A percentile compares a stretch with the other conserved stretches of the same genome.
Conservation (phyloP, 2,329 filamentous ascomycete genomes). For the Arthrocladium fulminans region DNA sequence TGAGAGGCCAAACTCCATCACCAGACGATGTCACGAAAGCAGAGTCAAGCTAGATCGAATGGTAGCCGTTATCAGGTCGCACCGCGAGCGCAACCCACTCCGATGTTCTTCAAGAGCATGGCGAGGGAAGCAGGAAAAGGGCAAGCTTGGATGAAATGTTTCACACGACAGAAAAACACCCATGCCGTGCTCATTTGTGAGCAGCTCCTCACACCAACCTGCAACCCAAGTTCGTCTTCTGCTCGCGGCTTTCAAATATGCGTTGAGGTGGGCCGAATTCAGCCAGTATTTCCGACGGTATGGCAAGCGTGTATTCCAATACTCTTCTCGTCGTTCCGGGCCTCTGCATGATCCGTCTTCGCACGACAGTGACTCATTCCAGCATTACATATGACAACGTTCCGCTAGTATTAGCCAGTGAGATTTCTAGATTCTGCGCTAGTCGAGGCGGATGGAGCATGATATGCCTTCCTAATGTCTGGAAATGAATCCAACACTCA, state of each 20-base stretch:
- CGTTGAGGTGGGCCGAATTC: not conserved
- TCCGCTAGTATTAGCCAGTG: constrained; percentile 21
- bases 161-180: not conserved
- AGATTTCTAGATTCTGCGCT: constrained; percentile 50
- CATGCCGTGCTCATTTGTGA: not conserved
- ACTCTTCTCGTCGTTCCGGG: not conserved
- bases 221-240: not conserved
- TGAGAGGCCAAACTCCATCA: not conserved
- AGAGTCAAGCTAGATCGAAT: not conserved
- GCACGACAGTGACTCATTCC: not conserved
- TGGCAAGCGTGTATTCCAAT: not conserved
- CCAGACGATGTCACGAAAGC: not conserved
- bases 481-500: constrained; percentile 43
- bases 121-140: too few relatives aligned
- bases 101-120: too few relatives aligned
- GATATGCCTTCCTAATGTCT: constrained; percentile 48
- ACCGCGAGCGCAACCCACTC: too few relatives aligned
- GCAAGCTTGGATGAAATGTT: not conserved
- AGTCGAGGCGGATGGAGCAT: constrained; percentile 39
- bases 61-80: not conserved
- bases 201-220: not conserved
- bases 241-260: not conserved
- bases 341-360: not conserved
- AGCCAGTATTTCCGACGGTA: not conserved
- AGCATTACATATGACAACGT: not conserved